phyloP scores from a whole-genome alignment of 164 flowering plant species.

The Macadamia tetraphylla region DNA sequence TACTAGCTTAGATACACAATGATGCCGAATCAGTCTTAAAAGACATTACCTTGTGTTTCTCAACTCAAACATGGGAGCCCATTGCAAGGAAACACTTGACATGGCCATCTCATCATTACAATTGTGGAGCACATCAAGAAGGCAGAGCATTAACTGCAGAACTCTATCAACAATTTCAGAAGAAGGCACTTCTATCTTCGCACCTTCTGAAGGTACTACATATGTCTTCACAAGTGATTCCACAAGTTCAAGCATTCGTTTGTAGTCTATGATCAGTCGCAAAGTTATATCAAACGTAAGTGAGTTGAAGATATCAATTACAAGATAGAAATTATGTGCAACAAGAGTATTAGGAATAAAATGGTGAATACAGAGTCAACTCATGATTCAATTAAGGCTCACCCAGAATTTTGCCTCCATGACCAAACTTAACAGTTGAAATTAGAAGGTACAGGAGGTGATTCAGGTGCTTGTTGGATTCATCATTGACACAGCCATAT shows the following conservation, averaged over 20 bases:
- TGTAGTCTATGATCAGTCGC: slow-evolving; percentile 34
- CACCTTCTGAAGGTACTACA: slow-evolving; percentile 16
- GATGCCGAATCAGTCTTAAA: slow-evolving; percentile 3
- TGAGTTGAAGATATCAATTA: neutral
- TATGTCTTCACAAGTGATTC: slow-evolving; percentile 33
- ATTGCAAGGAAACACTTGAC: slow-evolving; percentile 34
- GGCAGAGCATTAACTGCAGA: slow-evolving; percentile 51
- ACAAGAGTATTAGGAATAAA: neutral
- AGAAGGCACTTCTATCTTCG: slow-evolving; percentile 19
- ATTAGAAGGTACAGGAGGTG: slow-evolving; percentile 52
- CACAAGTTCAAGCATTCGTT: slow-evolving; percentile 35
- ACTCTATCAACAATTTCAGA: slow-evolving; percentile 39
- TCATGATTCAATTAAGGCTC: slow-evolving; percentile 13
- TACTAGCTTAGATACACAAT: neutral
- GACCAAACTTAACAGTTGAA: slow-evolving; percentile 33
- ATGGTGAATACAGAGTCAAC: slow-evolving; percentile 2
- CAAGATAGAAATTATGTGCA: slow-evolving; percentile 1
- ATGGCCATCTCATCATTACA: slow-evolving; percentile 26
- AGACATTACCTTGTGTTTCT: slow-evolving; percentile 47
- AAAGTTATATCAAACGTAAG: neutral
- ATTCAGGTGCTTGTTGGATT: slow-evolving; percentile 30
- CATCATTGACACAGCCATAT: slow-evolving; percentile 15
- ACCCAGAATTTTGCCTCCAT: slow-evolving; percentile 46
- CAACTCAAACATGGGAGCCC: slow-evolving; percentile 64
- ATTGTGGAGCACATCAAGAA: slow-evolving; percentile 48